phyloP scores from a whole-genome alignment of 768 basidiomycete species.

The Hortiboletus flavorubellus region DNA sequence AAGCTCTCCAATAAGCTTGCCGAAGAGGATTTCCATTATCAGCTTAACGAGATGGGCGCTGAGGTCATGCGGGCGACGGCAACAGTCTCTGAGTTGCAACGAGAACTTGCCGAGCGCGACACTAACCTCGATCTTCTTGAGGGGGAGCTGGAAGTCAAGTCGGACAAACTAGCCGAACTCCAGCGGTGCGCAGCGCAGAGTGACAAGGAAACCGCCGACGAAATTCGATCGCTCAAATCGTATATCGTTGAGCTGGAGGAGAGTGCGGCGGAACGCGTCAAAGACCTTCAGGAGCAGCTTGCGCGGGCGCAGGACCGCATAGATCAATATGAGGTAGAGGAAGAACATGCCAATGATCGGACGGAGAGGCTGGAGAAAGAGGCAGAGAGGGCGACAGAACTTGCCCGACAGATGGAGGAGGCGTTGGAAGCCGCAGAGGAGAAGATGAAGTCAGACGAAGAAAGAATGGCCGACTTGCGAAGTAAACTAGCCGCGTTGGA shows the following conservation, averaged over 20 bases:
- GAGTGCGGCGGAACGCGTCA: constrained; percentile 48
- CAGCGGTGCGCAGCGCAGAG: constrained; percentile 24
- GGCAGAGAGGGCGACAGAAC: constrained; percentile 48
- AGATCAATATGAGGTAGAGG: constrained; percentile 41
- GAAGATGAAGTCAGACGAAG: constrained; percentile 64
- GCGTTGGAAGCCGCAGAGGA: constrained; percentile 72
- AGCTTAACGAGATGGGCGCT: constrained; percentile 29
- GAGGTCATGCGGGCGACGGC: constrained; percentile 32
- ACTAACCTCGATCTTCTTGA: constrained; percentile 29
- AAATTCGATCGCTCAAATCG: constrained; percentile 41
- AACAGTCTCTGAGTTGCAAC: constrained; percentile 42
- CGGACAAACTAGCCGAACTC: constrained; percentile 22
- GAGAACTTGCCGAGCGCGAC: constrained; percentile 43
- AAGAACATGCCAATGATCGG: constrained; percentile 47
- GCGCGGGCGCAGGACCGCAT: constrained; percentile 44
- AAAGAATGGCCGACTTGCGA: constrained; percentile 47
- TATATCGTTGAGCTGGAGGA: constrained; percentile 61
- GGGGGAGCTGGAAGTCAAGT: constrained; percentile 42
- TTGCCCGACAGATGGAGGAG: constrained; percentile 67
- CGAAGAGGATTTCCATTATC: constrained; percentile 38
- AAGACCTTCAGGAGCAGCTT: constrained; percentile 55
- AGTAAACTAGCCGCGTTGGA: constrained; percentile 52
- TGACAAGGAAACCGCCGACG: constrained; percentile 27
- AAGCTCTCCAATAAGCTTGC: constrained; percentile 39
- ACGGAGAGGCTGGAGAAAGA: constrained; percentile 52